Percentiles rank a stretch among this genome's conserved stretches.
Conservation (phyloP, 192 early-diverging fungal genomes). For the Backusella tuberculispora region DNA sequence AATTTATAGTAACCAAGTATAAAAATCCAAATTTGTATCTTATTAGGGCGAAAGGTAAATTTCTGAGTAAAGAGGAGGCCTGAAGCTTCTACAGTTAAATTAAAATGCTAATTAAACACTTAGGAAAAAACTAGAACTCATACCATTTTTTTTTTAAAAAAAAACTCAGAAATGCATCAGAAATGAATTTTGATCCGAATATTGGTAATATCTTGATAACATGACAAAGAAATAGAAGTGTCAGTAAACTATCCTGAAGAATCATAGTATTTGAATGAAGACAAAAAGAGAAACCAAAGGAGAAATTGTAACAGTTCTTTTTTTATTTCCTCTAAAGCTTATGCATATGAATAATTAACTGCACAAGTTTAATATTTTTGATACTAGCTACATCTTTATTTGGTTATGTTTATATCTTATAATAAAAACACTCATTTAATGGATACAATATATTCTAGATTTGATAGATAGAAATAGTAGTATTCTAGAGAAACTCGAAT, state of each 20-base stretch:
- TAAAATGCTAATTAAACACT: too few relatives aligned
- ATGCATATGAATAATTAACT: conserved; percentile 1
- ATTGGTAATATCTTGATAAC: conserved; percentile 14
- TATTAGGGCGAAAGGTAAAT: too few relatives aligned
- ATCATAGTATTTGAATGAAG: not conserved
- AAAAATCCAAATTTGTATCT: too few relatives aligned
- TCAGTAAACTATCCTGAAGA: not conserved
- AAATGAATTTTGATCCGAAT: conserved; percentile 4
- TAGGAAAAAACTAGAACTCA: not conserved
- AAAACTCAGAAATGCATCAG: conserved; percentile 4
- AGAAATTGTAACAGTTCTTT: not conserved
- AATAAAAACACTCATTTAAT: not conserved
- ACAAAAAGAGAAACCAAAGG: not conserved
- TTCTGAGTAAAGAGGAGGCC: too few relatives aligned
- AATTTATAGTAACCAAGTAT: too few relatives aligned
- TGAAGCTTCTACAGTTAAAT: too few relatives aligned
- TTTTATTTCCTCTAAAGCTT: not conserved
- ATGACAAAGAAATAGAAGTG: conserved; percentile 3
- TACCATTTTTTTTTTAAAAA: not conserved
- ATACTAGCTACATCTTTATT: not conserved
- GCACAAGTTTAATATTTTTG: conserved; percentile 9
- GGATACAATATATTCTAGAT: not conserved
- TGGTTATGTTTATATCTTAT: not conserved
- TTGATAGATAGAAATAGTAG: not conserved
- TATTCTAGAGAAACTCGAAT: not conserved